These are phyloP conservation scores for Diaporthe helianthi DNA, from an alignment of 2,329 filamentous ascomycete genomes.

Conservation along the genomic window DNA sequence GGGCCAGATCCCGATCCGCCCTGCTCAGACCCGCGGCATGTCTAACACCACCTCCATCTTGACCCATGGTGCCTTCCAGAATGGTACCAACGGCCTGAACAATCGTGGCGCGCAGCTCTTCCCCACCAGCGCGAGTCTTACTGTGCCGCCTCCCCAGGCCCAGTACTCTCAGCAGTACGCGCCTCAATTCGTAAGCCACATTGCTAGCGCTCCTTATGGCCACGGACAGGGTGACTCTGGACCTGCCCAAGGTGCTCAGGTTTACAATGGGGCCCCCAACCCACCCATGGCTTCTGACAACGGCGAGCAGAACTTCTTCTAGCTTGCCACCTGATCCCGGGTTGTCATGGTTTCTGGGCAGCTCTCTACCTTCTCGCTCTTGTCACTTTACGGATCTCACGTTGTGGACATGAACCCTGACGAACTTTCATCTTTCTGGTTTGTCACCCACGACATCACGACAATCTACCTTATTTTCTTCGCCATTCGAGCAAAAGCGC, in stretches of 20 bases:
- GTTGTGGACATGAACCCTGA: constrained; percentile 28
- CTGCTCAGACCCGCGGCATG: constrained; percentile 51
- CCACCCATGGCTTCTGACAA: constrained; percentile 31
- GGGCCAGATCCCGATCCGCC: constrained; percentile 60
- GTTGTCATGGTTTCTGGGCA: not conserved
- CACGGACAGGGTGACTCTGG: constrained; percentile 27
- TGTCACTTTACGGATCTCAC: constrained; percentile 27
- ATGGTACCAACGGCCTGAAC: constrained; percentile 43
- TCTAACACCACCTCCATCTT: constrained; percentile 49
- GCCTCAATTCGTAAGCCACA: constrained; percentile 32
- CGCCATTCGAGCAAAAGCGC: constrained; percentile 33
- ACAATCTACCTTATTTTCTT: constrained; percentile 32
- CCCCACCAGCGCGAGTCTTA: constrained; percentile 35
- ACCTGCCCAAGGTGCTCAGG: constrained; percentile 30
- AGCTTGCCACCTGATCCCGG: constrained; percentile 20
- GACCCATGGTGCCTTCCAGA: constrained; percentile 42
- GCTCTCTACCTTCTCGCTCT: constrained; percentile 18
- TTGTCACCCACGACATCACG: constrained; percentile 39
- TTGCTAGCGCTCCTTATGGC: constrained; percentile 16
- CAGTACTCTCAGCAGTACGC: constrained; percentile 38
- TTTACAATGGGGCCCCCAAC: constrained; percentile 40
- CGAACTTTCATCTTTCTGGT: constrained; percentile 32
- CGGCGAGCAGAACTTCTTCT: constrained; percentile 40
- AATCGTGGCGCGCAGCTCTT: constrained; percentile 36
- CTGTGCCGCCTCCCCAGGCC: constrained; percentile 37